A percentile compares a stretch with the other conserved stretches of the same genome.
Evolutionary conservation across 2,329 filamentous ascomycete species (phyloP).

Genomic region (Microsporum canis): DNA sequence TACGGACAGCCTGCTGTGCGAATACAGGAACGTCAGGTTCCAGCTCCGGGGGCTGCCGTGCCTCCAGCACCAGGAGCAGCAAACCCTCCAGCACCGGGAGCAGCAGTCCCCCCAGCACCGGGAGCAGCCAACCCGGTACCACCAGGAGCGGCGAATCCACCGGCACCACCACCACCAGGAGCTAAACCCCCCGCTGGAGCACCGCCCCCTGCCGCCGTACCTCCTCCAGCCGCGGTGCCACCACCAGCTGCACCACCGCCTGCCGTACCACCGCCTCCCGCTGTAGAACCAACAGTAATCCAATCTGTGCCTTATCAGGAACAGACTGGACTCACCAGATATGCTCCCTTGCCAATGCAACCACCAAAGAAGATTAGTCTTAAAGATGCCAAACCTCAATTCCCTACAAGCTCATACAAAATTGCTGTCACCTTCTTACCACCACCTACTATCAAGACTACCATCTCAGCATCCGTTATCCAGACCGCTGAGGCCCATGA

Average conservation of each 20-base stretch:
- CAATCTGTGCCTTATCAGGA: constrained; percentile 40
- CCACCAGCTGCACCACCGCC: background rate
- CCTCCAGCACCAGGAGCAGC: background rate
- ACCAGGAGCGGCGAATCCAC: background rate
- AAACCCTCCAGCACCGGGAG: background rate
- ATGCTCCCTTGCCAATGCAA: constrained; percentile 51
- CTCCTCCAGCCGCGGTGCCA: background rate
- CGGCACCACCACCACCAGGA: background rate
- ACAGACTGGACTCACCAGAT: constrained; percentile 48
- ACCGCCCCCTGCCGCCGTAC: background rate
- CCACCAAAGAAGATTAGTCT: constrained; percentile 49
- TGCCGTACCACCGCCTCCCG: background rate
- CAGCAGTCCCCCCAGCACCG: background rate
- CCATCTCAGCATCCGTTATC: constrained; percentile 36
- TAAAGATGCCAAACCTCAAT: constrained; percentile 39
- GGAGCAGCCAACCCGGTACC: background rate
- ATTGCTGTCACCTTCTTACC: constrained; percentile 43
- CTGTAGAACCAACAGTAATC: constrained; percentile 18
- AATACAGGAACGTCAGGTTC: constrained; percentile 12
- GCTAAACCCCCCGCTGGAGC: background rate
- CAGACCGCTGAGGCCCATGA: constrained; percentile 44
- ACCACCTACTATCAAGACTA: constrained; percentile 38
- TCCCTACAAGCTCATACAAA: constrained; percentile 44
- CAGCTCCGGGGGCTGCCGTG: background rate
- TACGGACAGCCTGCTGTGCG: constrained; percentile 13